phyloP scores from a whole-genome alignment of 2,329 filamentous ascomycete genomes.

The Nothophaeocryptopus gaeumannii region DNA sequence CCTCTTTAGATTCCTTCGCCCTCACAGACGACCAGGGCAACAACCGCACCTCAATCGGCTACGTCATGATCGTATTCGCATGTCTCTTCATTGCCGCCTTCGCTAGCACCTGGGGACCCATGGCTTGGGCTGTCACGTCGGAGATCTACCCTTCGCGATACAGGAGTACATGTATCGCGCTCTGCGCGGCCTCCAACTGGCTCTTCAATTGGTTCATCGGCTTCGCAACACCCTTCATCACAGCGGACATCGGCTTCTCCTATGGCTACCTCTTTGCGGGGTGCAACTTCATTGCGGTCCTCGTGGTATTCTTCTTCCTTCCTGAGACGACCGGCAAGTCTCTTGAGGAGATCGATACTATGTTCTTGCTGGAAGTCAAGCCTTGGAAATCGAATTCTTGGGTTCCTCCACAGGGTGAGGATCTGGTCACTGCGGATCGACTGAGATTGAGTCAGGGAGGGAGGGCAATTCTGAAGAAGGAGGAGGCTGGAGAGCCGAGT shows the following conservation, averaged over 20 bases:
- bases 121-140: constrained; percentile 56
- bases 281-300: constrained; percentile 30
- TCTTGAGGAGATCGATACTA: constrained; percentile 36
- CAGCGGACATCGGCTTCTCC: constrained; percentile 33
- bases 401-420: constrained; percentile 27
- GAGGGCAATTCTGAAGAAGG: constrained; percentile 29
- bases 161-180: constrained; percentile 49
- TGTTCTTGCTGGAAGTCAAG: constrained; percentile 28
- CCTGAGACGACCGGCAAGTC: constrained; percentile 33
- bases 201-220: constrained; percentile 35
- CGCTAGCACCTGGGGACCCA: constrained; percentile 58
- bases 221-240: constrained; percentile 29
- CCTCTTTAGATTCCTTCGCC: constrained; percentile 44
- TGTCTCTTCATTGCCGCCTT: constrained; percentile 65
- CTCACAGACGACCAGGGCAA: constrained; percentile 26
- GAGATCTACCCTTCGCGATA: constrained; percentile 60
- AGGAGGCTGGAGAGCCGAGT: constrained; percentile 14
- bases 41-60: constrained; percentile 47
- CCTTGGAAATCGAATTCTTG: constrained; percentile 32
- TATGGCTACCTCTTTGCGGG: constrained; percentile 37
- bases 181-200: constrained; percentile 62
- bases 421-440: constrained; percentile 25
- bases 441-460: constrained; percentile 25
- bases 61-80: constrained; percentile 63
- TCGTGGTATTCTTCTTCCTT: constrained; percentile 35